Evolutionary conservation across 164 flowering plant genomes (phyloP), one percentile per base, ranked within the genome.

Genomic region (Chimonanthus praecox): DNA sequence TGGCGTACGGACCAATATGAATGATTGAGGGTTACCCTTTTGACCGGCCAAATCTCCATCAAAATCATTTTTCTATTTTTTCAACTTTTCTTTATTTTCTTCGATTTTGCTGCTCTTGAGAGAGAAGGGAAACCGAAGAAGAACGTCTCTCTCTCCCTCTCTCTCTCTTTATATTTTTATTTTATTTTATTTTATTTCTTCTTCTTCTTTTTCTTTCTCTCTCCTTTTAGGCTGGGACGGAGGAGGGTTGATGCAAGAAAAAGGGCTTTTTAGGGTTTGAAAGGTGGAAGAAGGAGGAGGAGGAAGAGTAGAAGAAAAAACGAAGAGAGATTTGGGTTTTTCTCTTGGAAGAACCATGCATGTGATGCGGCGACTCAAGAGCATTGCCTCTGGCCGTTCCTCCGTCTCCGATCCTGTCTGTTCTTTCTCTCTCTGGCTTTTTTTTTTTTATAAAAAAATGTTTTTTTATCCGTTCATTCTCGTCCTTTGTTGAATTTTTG

Each of bases 321-420:
- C 7, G 54, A n/a, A 15, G 54, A 68, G 44, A 33, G 18, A n/a
- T n/a, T 68, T 47, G 43, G 54, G 54, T 16, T 68, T 33, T 33
- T 33, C 44, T 68, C 6, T 33, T 4, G 43, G 54, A 20, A 68
- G 54, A 71, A 51, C 73, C 73, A 79, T 94, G 98, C 89, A 92
- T 84, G 87, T 90, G 74, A 87, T 94, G 95, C 91, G 95, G 45
- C 85, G 98, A 13, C 80, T 94, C 60, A 94, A 90, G 82, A 94
- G 94, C 87, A 84, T 90, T 82, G 94, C 98, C 64, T 94, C 98
- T 62, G 98, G 97, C 58, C 90, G 98, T 47, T 82, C 95, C 45
- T 94, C 96, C 44, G 73, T 92, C 74, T 94, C 97, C 66, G 97
- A 92, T 86, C 90, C 92, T 4, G 97, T 94, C 81, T 81, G 85